Evolutionary conservation across 768 basidiomycete species (phyloP).

Genomic region (Kwoniella heveanensis): DNA sequence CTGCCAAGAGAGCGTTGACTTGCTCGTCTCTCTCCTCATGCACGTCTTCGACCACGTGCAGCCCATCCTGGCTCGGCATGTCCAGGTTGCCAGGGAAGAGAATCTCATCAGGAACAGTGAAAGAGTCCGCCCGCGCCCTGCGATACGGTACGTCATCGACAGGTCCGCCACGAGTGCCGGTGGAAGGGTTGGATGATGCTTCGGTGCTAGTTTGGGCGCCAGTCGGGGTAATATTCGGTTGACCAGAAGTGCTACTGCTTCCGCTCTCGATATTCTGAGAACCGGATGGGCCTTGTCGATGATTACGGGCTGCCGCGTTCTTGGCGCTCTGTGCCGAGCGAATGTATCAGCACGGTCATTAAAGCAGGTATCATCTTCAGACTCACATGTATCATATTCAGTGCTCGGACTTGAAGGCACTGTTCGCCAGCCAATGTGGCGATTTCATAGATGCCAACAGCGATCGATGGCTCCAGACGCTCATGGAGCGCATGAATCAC

Average conservation of each 20-base stretch:
- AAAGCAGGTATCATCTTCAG: no score
- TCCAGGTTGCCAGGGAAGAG: neutral
- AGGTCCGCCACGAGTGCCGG: neutral
- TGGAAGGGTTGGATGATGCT: conserved; percentile 8
- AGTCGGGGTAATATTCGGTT: conserved; percentile 10
- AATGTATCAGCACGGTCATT: neutral
- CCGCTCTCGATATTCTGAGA: conserved; percentile 12
- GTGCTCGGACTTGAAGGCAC: conserved; percentile 82
- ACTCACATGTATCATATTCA: conserved; percentile 49
- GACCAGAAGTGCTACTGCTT: neutral
- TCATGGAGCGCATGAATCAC: conserved; percentile 96
- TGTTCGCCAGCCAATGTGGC: conserved; percentile 87
- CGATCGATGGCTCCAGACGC: conserved; percentile 76
- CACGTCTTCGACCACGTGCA: neutral
- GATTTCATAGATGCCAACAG: conserved; percentile 91
- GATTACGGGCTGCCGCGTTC: conserved; percentile 17
- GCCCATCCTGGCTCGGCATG: neutral
- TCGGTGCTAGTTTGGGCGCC: conserved; percentile 1
- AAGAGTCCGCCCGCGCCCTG: conserved; percentile 32
- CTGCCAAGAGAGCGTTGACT: conserved; percentile 25
- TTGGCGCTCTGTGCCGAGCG: conserved; percentile 26
- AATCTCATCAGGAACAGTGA: conserved; percentile 26
- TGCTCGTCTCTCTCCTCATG: conserved; percentile 4
- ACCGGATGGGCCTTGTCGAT: conserved; percentile 32
- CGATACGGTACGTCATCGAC: conserved; percentile 26